Base-by-base conservation (phyloP, 129 eudicot species). In the Centrapalus pauciflorus region DNA sequence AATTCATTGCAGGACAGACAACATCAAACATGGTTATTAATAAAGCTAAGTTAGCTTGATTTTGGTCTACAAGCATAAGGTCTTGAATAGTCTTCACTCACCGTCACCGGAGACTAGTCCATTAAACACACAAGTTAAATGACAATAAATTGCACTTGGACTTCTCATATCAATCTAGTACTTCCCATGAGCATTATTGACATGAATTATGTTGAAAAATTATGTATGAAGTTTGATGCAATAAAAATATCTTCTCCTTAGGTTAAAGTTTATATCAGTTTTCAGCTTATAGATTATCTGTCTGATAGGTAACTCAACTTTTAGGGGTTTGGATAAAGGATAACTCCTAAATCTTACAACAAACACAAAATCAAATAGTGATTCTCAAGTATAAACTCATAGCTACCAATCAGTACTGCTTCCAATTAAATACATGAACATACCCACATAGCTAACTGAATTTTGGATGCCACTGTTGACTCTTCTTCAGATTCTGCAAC, bases 391-490 rank as follows among this genome's bases (percentile, higher is more conserved):
- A 28, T 7, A 19, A 59, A 14, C 51, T 17, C 30, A 50, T 12
- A 29, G 27, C 40, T 8, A 35, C 4, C 0, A 62, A 64, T 14
- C 9, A 52, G 1, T n/a, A 41, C 17, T 19, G 20, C 50, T 33
- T 60, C 10, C 5, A 61, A 35, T 12, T 54, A 11, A 26, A 48
- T 33, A 74, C 14, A 57, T 4, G 59, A 59, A 69, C 94, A 63
- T 83, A 89, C 97, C 99, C 99, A 94, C 99, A 94, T 94, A 34
- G 99, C 99, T 24, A 94, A 88, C 81, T 94, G 97, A 72, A 94
- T 72, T 56, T 79, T 80, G 7, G 87, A 95, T 32, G 75, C 80
- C 29, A 35, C 25, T 13, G 48, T 14, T 20, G 75, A 67, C 66
- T 76, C 80, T 57, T 80, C 90, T 52, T 83, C 97, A 40, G 73